Evolutionary conservation across 2,329 filamentous ascomycete genomes (phyloP).

Genomic region (Colletotrichum sublineola): DNA sequence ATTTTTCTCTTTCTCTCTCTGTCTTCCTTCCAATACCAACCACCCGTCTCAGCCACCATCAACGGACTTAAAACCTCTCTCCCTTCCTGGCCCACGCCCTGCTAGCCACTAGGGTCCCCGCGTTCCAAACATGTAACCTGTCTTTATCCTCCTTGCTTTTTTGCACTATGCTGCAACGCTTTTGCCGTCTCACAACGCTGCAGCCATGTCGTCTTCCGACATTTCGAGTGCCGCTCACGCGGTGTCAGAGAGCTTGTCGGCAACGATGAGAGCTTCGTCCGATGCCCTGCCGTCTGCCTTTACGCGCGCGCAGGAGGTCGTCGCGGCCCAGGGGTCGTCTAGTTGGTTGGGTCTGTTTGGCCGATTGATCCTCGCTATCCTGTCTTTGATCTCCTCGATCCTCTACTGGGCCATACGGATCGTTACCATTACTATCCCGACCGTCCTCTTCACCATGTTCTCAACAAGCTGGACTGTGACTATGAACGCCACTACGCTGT

Average conservation of each 20-base stretch:
- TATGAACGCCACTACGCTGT: constrained; percentile 98
- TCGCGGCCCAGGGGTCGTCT: constrained; percentile 55
- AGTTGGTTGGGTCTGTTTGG: constrained; percentile 72
- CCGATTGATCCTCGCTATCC: constrained; percentile 65
- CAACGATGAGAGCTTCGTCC: constrained; percentile 49
- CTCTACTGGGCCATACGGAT: constrained; percentile 87
- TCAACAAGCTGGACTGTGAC: constrained; percentile 96
- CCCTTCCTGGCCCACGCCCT: constrained; percentile 30
- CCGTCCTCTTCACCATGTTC: constrained; percentile 89
- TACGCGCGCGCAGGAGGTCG: constrained; percentile 53
- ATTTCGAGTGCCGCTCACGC: constrained; percentile 54
- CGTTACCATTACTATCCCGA: constrained; percentile 88
- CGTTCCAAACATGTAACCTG: constrained; percentile 39
- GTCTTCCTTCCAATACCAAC: constrained; percentile 33
- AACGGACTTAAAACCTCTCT: constrained; percentile 22
- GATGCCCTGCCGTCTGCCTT: constrained; percentile 55
- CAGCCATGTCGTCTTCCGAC: constrained; percentile 57
- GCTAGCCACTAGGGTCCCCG: constrained; percentile 30
- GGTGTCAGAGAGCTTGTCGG: constrained; percentile 51
- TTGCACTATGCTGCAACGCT: constrained; percentile 41
- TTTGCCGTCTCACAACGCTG: constrained; percentile 34
- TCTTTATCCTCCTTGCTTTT: constrained; percentile 23
- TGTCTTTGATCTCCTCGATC: constrained; percentile 69
- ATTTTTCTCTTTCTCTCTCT: constrained; percentile 34
- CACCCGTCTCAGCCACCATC: constrained; percentile 41